A percentile compares a stretch with the other conserved stretches of the same genome.
Evolutionary conservation across 305 asterid genomes (phyloP).

Genomic region (Solanum hybrid): DNA sequence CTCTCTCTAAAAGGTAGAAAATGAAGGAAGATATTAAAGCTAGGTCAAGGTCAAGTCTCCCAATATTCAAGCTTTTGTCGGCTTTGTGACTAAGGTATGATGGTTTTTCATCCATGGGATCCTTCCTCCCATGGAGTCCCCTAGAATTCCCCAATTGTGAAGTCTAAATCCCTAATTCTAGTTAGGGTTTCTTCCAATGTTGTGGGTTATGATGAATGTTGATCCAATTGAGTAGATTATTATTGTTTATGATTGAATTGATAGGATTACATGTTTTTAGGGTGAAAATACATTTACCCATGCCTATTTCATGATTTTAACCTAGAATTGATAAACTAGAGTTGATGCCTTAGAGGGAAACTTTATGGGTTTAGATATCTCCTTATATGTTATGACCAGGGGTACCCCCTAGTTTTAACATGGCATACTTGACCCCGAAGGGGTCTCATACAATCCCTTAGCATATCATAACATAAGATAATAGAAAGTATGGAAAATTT

Average conservation of each 20-base stretch:
- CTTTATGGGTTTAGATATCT: not conserved
- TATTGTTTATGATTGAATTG: not conserved
- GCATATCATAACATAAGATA: too few species aligned
- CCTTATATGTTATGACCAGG: not conserved
- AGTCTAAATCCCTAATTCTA: not conserved
- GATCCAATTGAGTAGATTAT: not conserved
- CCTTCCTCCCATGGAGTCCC: not conserved
- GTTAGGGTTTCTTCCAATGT: not conserved
- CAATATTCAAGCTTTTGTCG: not conserved
- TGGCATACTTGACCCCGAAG: too few species aligned
- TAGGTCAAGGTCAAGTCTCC: not conserved
- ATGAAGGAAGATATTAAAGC: not conserved
- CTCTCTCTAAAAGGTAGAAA: not conserved
- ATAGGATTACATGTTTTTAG: not conserved
- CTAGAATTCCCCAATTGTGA: not conserved
- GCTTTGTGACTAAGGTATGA: not conserved
- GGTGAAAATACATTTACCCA: not conserved
- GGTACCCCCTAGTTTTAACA: too few species aligned
- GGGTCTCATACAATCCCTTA: too few species aligned
- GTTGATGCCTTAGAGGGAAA: not conserved
- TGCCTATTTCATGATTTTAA: not conserved
- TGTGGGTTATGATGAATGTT: not conserved
- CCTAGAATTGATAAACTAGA: not conserved
- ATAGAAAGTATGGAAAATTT: too few species aligned
- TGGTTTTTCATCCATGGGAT: not conserved